phyloP scores from a whole-genome alignment of 495 filamentous ascomycete genomes.

The Xylaria nigripes region DNA sequence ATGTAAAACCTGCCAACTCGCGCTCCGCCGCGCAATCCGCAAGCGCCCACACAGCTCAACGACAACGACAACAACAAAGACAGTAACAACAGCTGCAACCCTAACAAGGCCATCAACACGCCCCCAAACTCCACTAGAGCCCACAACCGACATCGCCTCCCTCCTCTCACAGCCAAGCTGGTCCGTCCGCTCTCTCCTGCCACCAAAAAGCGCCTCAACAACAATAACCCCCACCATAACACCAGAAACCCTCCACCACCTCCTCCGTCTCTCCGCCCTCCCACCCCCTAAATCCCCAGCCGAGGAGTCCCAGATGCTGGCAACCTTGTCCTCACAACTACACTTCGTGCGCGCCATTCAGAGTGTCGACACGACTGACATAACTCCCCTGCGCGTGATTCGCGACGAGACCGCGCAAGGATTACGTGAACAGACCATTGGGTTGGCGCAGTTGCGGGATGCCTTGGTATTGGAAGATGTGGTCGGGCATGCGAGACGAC shows the following conservation, averaged over 20 bases:
- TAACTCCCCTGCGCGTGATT: conserved; percentile 67
- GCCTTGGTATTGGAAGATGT: conserved; percentile 36
- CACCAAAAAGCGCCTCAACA: conserved; percentile 30
- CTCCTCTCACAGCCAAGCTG: conserved; percentile 69
- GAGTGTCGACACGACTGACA: conserved; percentile 59
- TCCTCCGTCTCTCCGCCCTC: conserved; percentile 84
- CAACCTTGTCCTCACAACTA: conserved; percentile 72
- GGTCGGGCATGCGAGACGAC: conserved; percentile 37
- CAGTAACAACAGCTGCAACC: conserved; percentile 3
- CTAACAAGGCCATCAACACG: conserved; percentile 12
- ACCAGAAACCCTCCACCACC: conserved; percentile 56
- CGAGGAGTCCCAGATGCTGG: conserved; percentile 53
- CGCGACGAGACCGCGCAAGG: conserved; percentile 64
- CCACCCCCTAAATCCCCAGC: conserved; percentile 57
- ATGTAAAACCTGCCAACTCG: conserved; percentile 16
- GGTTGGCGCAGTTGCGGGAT: conserved; percentile 29
- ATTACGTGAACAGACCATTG: conserved; percentile 35
- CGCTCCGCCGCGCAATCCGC: conserved; percentile 11
- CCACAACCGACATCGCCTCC: background rate
- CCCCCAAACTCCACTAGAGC: conserved; percentile 3
- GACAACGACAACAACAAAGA: background rate
- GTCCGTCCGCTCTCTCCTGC: conserved; percentile 76
- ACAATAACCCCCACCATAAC: conserved; percentile 36
- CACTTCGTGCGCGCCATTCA: conserved; percentile 84
- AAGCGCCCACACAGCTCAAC: no score